phyloP scores from a whole-genome alignment of 2,329 filamentous ascomycete genomes.

The Neophaeococcomyces aloes region DNA sequence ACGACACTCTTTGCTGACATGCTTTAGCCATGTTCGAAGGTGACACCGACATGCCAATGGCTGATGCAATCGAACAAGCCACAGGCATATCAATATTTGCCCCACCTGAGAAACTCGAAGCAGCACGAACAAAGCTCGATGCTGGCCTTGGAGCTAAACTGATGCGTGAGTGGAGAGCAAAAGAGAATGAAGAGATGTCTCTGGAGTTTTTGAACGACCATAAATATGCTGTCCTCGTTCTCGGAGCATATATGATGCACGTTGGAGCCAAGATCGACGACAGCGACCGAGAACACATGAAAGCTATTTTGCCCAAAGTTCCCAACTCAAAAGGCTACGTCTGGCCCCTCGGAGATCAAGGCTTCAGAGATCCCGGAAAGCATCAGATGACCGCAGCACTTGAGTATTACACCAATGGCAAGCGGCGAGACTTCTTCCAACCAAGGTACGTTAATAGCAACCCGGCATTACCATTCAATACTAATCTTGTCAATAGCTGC shows the following conservation, averaged over 20 bases:
- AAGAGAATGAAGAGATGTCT: background rate
- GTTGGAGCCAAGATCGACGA: constrained; percentile 6
- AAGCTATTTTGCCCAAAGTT: background rate
- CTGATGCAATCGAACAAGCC: background rate
- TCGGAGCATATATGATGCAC: constrained; percentile 9
- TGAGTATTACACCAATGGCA: constrained; percentile 7
- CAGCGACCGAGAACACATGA: constrained; percentile 6
- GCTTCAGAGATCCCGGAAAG: constrained; percentile 9
- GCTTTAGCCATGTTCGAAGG: constrained; percentile 8
- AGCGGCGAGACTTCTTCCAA: constrained; percentile 6
- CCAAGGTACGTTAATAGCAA: constrained; percentile 2
- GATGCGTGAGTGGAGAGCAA: constrained; percentile 3
- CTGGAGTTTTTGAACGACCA: background rate
- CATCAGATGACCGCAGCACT: constrained; percentile 9
- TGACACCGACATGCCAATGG: constrained; percentile 6
- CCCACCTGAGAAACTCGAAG: background rate
- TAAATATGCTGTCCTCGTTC: constrained; percentile 7
- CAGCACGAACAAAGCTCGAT: constrained; percentile 6
- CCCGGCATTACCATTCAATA: background rate
- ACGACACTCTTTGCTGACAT: background rate
- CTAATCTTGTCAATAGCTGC: constrained; percentile 5
- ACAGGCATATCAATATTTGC: background rate
- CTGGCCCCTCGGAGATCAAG: constrained; percentile 5
- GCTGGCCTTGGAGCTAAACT: constrained; percentile 6
- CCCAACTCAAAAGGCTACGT: background rate